Base-by-base conservation (phyloP, 2,329 filamentous ascomycete species). In the Aspergillus bombycis region DNA sequence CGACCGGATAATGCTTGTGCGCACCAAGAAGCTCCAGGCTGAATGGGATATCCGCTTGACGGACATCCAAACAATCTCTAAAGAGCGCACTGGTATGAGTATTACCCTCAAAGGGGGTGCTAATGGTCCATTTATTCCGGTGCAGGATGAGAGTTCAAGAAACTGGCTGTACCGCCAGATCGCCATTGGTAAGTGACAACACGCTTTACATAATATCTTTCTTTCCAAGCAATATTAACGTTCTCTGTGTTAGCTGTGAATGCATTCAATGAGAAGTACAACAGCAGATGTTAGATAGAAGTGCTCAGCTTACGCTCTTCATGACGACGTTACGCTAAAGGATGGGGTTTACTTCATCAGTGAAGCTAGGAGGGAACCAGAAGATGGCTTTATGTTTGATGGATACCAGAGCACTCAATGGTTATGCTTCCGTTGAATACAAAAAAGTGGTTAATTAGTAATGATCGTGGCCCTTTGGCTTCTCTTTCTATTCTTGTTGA, bases 41-140 rank as follows among this genome's bases (percentile, higher is more conserved):
- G 94, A 98, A 79, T 99, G 95, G 95, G 95, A 99, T 73, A 93
- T 98, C 12, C 91, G 93, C 30, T 84, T 99, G 68, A 97, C 95
- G 74, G 95, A 99, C 76, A 88, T 99, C 23, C 94, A 98, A 83
- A 98, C 94, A 0, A 98, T 99, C 68, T 91, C 90, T 53, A 99
- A 98, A 82, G 96, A 99, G 83, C 85, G 95, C 58, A 99, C 95
- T 0, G 96, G 95, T 0, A 88, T 99, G 80, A 94, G 92, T 69
- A 87, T 99, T 66, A 90, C 91, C 54, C 81, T 98, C 68, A 91
- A 96, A 70, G 94, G 94, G 12, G 94, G 94, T 4, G 92, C 90
- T 2, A 97, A 97, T 75, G 95, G 95, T 0, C 95, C 95, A 2
- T 99, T 98, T 74, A 89, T 99, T 8, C 95, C 95, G 0, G 91